Conservation (phyloP, 495 filamentous ascomycete genomes). For the Aspergillus ellipticus region DNA sequence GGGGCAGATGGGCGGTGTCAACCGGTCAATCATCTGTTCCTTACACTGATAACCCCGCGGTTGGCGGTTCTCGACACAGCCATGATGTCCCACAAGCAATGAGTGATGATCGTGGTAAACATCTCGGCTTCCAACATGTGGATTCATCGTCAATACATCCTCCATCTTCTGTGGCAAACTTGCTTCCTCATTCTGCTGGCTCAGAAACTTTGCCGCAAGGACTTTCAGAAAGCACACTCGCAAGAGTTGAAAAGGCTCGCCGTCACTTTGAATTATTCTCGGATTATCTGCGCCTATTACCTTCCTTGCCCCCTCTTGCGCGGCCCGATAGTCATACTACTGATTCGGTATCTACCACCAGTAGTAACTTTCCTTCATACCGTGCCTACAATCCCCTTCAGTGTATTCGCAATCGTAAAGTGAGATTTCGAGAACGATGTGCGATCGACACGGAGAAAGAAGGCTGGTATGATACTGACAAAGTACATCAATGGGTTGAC, state of each 20-base stretch:
- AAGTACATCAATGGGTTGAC: constrained; percentile 72
- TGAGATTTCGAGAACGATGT: constrained; percentile 68
- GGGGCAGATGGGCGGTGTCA: constrained; percentile 51
- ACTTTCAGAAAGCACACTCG: constrained; percentile 74
- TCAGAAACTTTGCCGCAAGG: constrained; percentile 46
- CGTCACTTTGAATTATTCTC: constrained; percentile 73
- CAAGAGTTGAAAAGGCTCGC: constrained; percentile 73
- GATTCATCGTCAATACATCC: neutral
- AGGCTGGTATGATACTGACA: constrained; percentile 69
- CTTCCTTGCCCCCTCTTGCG: constrained; percentile 64
- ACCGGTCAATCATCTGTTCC: constrained; percentile 46
- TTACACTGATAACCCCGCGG: constrained; percentile 19
- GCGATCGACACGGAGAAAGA: constrained; percentile 66
- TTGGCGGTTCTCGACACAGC: constrained; percentile 12
- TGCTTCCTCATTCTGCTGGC: constrained; percentile 29
- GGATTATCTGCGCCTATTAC: constrained; percentile 74
- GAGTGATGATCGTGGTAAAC: constrained; percentile 12
- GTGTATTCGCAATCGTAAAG: constrained; percentile 77
- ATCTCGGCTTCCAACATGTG: neutral
- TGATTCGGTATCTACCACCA: neutral
- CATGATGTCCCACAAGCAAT: constrained; percentile 16
- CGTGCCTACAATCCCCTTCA: constrained; percentile 84
- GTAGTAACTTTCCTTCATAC: constrained; percentile 35
- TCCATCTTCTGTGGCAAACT: constrained; percentile 26
- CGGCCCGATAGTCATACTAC: constrained; percentile 6